Base-by-base conservation (phyloP, 208 protist genomes). In the Kentomonas sorsogonicus region DNA sequence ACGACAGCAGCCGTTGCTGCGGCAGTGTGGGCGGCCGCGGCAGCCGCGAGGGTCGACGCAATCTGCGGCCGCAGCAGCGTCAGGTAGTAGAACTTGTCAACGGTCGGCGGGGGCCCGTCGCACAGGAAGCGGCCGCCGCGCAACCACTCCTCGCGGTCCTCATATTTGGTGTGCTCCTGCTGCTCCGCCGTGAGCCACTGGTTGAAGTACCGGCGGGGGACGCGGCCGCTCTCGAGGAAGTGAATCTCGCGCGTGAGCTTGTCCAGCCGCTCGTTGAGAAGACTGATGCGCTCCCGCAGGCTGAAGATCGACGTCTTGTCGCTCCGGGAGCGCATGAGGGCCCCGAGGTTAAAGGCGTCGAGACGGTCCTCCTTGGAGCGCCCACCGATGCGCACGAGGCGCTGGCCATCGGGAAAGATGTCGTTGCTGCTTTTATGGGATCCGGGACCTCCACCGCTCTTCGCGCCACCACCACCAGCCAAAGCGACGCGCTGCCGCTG, bases 321-420 rank as follows among this genome's bases (percentile, higher is more conserved):
- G 9, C 59, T 74, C 43, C 72, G 79, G 18, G 60, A 61, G 29
- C 74, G 84, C 38, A 92, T 34, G 25, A 94, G 56, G 33, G 74
- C 47, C 48, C 72, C 65, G 45, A 94, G 73, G 69, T 94, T 94
- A 73, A 89, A 79, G 11, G 57, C 59, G 52, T 86, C 85, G 22
- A 94, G 78, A 3, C 72, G 73, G 5, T 71, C 16, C 58, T 94
- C 82, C 11, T 74, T 63, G 3, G 88, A 94, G 47, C 84, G 84
- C 16, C 88, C 88, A 60, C 88, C 88, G 34, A 94, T 89, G 50
- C 88, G 88, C n/a, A 94, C 79, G 45, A 94, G 64, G 7, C 85
- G 82, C 29, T 80, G 74, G 6, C 84, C 88, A 43, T 63, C 53
- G 0, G 88, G 88, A 52, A 94, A 94, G n/a, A 70, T 46, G 58